These are phyloP conservation scores for Beverwykella pulmonaria DNA, from an alignment of 495 filamentous ascomycete species.

Conservation along the genomic window DNA sequence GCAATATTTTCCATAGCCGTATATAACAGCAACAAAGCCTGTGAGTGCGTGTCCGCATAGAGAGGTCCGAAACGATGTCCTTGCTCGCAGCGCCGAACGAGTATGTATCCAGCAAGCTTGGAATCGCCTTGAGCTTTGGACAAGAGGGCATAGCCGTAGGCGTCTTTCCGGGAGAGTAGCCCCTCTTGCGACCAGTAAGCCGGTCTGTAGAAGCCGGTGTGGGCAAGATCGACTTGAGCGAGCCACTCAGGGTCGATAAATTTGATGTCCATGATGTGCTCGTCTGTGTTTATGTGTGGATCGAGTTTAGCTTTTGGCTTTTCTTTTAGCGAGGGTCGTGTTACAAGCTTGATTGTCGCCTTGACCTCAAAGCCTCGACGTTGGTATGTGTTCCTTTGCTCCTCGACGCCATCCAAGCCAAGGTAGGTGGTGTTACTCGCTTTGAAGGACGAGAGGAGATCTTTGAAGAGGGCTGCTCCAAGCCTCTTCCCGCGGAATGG, in stretches of 20 bases:
- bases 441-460: conserved; percentile 1
- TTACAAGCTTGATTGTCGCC: conserved; percentile 22
- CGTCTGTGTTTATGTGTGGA: not conserved
- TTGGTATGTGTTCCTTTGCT: conserved; percentile 29
- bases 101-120: conserved; percentile 20
- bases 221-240: conserved; percentile 17
- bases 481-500: conserved; percentile 17
- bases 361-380: conserved; percentile 27
- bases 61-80: conserved; percentile 36
- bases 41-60: conserved; percentile 22
- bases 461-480: conserved; percentile 18
- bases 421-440: conserved; percentile 1
- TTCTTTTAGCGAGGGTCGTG: conserved; percentile 18
- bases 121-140: not conserved
- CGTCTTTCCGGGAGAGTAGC: conserved; percentile 27
- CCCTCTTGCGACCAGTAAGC: conserved; percentile 30
- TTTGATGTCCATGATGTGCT: conserved; percentile 19
- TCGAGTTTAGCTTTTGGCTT: not conserved
- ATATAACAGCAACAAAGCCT: conserved; percentile 15
- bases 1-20: conserved; percentile 21
- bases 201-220: conserved; percentile 25
- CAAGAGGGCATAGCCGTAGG: conserved; percentile 21
- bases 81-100: conserved; percentile 29
- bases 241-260: conserved; percentile 4
- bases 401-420: conserved; percentile 34